Percentiles rank a stretch among this genome's conserved stretches.
Conservation (phyloP, 139 green algal species). For the Asterochloris erici region DNA sequence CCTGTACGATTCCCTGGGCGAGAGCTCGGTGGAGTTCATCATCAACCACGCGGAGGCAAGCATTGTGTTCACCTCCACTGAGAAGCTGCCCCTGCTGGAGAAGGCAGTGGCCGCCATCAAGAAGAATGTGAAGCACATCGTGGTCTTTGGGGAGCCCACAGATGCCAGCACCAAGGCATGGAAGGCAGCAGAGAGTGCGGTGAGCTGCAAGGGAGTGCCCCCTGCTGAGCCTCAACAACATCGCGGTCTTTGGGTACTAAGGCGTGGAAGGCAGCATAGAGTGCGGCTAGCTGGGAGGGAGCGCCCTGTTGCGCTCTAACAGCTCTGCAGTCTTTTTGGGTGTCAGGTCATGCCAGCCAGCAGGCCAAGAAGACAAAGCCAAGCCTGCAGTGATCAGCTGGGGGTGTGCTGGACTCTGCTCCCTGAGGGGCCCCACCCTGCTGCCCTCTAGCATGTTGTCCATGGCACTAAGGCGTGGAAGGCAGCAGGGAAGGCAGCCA, state of each 20-base stretch:
- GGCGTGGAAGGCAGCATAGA: constrained; percentile 4
- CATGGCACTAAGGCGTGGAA: too few relatives aligned
- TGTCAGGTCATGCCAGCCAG: too few relatives aligned
- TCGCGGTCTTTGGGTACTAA: background rate
- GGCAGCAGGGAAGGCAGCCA: too few relatives aligned
- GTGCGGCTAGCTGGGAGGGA: background rate
- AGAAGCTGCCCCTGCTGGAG: constrained; percentile 50
- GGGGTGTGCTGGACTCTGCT: too few relatives aligned
- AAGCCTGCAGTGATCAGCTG: too few relatives aligned
- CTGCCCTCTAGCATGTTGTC: too few relatives aligned
- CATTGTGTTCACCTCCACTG: constrained; percentile 38
- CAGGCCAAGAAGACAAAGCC: too few relatives aligned
- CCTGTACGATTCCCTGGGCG: constrained; percentile 92
- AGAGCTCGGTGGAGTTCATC: constrained; percentile 89
- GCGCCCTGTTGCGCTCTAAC: too few relatives aligned
- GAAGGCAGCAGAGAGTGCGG: constrained; percentile 9
- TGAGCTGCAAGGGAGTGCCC: background rate
- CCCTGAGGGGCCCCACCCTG: too few relatives aligned
- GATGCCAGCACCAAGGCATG: background rate
- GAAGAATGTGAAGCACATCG: constrained; percentile 55
- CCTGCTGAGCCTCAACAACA: too few relatives aligned
- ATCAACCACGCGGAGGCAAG: constrained; percentile 66
- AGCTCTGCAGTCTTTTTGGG: too few relatives aligned
- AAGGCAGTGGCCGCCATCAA: constrained; percentile 54
- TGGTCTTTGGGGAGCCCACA: constrained; percentile 63